Percentiles rank a stretch among this genome's conserved stretches.
These are phyloP conservation scores for Echites panduratus DNA, from an alignment of 257 asterid genomes.

Conservation along the genomic window DNA sequence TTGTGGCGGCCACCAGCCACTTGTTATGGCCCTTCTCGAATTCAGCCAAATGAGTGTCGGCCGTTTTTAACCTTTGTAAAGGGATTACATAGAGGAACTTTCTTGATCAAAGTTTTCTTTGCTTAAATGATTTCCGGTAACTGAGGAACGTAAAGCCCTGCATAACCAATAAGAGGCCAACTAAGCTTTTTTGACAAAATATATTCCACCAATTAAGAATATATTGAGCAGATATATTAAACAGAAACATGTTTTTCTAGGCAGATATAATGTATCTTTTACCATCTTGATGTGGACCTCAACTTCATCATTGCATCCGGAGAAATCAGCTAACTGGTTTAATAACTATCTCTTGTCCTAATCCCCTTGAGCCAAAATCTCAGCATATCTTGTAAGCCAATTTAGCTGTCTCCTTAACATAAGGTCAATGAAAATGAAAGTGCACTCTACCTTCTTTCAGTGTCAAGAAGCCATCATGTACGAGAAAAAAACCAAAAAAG, in stretches of 20 bases:
- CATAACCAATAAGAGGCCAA: not conserved
- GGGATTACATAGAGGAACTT: not conserved
- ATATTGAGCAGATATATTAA: too few species aligned
- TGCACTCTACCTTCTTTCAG: not conserved
- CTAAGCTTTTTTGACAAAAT: not conserved
- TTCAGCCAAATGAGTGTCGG: not conserved
- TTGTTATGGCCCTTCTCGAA: not conserved
- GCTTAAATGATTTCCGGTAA: not conserved
- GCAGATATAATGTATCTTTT: not conserved
- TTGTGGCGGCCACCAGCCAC: slow-evolving; percentile 11
- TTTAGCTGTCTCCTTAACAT: not conserved
- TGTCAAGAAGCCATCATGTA: not conserved
- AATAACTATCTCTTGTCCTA: not conserved
- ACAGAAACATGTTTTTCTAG: not conserved
- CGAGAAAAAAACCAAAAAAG: not conserved
- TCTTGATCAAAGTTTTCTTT: not conserved
- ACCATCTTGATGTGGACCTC: not conserved
- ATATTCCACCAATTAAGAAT: not conserved
- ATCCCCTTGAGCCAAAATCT: not conserved
- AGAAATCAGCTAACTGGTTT: not conserved
- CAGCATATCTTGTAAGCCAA: not conserved
- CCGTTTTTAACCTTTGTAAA: not conserved
- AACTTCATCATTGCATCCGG: not conserved
- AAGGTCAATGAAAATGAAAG: not conserved
- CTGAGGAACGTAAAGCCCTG: not conserved